These are phyloP conservation scores for Colletotrichum melonis DNA, from an alignment of 2,329 filamentous ascomycete genomes.

Conservation along the genomic window DNA sequence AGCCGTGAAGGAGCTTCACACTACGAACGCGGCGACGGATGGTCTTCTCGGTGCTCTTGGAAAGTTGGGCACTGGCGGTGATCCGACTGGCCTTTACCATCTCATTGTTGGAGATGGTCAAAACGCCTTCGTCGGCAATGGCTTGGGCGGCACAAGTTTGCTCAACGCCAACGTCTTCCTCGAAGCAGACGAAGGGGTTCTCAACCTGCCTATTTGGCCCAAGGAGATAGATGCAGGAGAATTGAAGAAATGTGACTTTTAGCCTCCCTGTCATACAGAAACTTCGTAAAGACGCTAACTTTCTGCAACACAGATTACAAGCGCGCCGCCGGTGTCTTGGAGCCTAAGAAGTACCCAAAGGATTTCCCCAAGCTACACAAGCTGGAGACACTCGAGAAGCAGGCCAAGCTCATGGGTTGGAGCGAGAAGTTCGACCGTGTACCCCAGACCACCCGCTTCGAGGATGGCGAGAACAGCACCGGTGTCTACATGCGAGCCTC, in stretches of 20 bases:
- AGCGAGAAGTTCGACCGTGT: slow-evolving; percentile 65
- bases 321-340: slow-evolving; percentile 64
- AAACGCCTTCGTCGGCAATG: slow-evolving; percentile 53
- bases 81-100: slow-evolving; percentile 56
- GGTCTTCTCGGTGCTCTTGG: slow-evolving; percentile 49
- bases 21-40: slow-evolving; percentile 36
- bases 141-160: slow-evolving; percentile 73
- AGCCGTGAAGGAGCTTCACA: slow-evolving; percentile 48
- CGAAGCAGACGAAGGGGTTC: slow-evolving; percentile 64
- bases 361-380: slow-evolving; percentile 69
- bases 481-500: slow-evolving; percentile 73
- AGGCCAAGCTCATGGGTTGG: slow-evolving; percentile 64
- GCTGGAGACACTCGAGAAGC: slow-evolving; percentile 65
- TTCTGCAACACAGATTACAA: slow-evolving; percentile 61
- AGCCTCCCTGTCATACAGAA: too few species aligned
- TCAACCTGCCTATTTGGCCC: slow-evolving; percentile 69
- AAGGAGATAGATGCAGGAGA: slow-evolving; percentile 58
- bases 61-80: slow-evolving; percentile 43
- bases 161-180: slow-evolving; percentile 77
- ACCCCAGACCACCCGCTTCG: slow-evolving; percentile 72
- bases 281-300: neutral
- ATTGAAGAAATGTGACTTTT: slow-evolving; percentile 60
- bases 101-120: slow-evolving; percentile 56
- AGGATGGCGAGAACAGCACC: slow-evolving; percentile 67
- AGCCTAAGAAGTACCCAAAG: slow-evolving; percentile 68